Percentiles rank a stretch among this genome's conserved stretches.
These are phyloP conservation scores for Botrytis fabae DNA, from an alignment of 2,329 filamentous ascomycete genomes.

Conservation along the genomic window DNA sequence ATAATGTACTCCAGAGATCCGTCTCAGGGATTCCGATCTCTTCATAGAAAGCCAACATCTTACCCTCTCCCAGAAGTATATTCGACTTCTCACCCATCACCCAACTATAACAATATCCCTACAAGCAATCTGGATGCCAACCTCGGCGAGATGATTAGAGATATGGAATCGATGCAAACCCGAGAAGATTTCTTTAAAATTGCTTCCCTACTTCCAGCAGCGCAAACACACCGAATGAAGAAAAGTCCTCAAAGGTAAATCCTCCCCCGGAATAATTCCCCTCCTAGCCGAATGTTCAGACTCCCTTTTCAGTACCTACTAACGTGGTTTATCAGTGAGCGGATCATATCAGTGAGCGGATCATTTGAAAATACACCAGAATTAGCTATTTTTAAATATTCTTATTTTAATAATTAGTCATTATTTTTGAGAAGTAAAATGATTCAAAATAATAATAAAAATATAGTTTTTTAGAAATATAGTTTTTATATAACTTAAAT, in stretches of 20 bases:
- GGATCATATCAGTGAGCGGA: too few species aligned
- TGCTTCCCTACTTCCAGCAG: not conserved
- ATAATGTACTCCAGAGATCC: not conserved
- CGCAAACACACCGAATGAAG: not conserved
- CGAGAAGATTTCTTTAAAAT: not conserved
- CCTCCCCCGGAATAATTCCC: not conserved
- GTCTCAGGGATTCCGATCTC: not conserved
- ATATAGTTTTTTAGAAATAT: too few species aligned
- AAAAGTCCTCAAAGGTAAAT: accelerated
- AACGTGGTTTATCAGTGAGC: too few species aligned
- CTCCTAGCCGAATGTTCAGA: not conserved
- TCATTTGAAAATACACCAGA: too few species aligned
- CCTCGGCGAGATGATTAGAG: not conserved
- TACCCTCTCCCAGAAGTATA: not conserved
- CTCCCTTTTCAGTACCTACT: not conserved
- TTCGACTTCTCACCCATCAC: not conserved
- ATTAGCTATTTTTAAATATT: too few species aligned
- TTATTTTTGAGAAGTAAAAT: too few species aligned
- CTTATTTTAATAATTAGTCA: too few species aligned
- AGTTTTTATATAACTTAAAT: too few species aligned
- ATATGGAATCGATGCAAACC: not conserved
- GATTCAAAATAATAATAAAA: too few species aligned
- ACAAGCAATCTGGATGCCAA: accelerated
- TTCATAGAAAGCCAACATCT: not conserved
- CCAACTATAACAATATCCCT: not conserved